phyloP scores from a whole-genome alignment of 148 eudicot genomes.

The Chenopodium quinoa region DNA sequence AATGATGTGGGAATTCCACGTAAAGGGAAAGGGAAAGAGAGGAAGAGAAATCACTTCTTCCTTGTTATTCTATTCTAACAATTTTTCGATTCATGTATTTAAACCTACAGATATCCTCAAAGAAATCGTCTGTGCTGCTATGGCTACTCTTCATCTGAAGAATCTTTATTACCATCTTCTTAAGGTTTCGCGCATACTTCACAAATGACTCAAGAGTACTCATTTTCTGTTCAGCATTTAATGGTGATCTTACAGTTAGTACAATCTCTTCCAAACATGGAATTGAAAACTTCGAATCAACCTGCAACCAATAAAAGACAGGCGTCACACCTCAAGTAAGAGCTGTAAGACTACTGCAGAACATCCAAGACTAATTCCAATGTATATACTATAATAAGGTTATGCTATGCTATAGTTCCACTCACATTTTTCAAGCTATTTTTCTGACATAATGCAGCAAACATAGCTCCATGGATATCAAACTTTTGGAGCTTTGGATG shows the following conservation, averaged over 20 bases:
- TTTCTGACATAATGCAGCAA: conserved; percentile 95
- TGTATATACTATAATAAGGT: background rate
- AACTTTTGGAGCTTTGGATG: conserved; percentile 76
- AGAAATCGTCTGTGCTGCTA: conserved; percentile 91
- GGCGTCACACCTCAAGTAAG: conserved; percentile 2
- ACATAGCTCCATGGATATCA: conserved; percentile 96
- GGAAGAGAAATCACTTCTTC: background rate
- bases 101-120: conserved; percentile 81
- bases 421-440: conserved; percentile 85
- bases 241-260: conserved; percentile 82
- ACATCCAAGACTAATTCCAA: background rate
- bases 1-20: conserved; percentile 11
- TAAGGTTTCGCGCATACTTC: conserved; percentile 58
- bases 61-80: conserved; percentile 60
- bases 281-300: conserved; percentile 64
- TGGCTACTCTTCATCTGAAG: conserved; percentile 94
- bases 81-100: conserved; percentile 57
- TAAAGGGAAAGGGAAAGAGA: background rate
- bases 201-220: conserved; percentile 81
- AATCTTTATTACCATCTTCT: conserved; percentile 73
- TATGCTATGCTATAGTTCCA: background rate
- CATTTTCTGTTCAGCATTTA: conserved; percentile 96
- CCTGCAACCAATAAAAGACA: conserved; percentile 44
- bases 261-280: conserved; percentile 74
- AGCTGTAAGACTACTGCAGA: background rate